Evolutionary conservation across 179 eudicot genomes (phyloP).

Genomic region (Actinidia polygama): DNA sequence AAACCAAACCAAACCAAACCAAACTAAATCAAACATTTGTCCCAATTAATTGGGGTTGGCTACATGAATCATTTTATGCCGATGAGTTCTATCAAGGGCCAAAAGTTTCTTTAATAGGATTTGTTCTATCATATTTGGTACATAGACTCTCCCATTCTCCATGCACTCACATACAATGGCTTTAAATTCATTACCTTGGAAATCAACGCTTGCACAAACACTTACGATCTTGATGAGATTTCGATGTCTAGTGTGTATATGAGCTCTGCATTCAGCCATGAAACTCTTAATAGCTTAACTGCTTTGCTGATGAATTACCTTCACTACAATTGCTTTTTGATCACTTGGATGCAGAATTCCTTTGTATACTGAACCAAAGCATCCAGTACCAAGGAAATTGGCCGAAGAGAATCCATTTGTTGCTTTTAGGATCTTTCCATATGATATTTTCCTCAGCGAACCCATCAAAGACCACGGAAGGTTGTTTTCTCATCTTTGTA

Average conservation of each 20-base stretch:
- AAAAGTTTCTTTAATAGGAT: too few relatives aligned
- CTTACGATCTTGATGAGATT: slow-evolving; percentile 12
- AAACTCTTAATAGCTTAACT: slow-evolving; percentile 8
- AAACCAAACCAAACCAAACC: too few relatives aligned
- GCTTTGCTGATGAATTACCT: slow-evolving; percentile 3
- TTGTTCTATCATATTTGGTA: too few relatives aligned
- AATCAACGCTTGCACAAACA: slow-evolving; percentile 7
- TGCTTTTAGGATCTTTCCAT: slow-evolving; percentile 5
- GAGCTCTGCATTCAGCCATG: slow-evolving; percentile 5
- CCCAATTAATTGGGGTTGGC: too few relatives aligned
- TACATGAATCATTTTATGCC: too few relatives aligned
- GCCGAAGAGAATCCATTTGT: slow-evolving; percentile 8
- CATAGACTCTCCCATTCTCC: too few relatives aligned
- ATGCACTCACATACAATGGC: slow-evolving; percentile 11
- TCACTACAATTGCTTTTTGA: slow-evolving; percentile 10
- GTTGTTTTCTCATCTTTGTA: slow-evolving; percentile 12
- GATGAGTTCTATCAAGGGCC: too few relatives aligned
- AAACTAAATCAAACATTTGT: too few relatives aligned
- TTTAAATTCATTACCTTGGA: slow-evolving; percentile 14
- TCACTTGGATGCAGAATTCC: slow-evolving; percentile 5
- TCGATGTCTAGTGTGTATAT: slow-evolving; percentile 6
- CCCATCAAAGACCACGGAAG: not conserved
- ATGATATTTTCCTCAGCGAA: not conserved
- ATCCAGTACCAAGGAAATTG: slow-evolving; percentile 13
- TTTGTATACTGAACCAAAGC: slow-evolving; percentile 11